Base-by-base conservation (phyloP, 2,329 filamentous ascomycete genomes). In the Bisporella sp. region DNA sequence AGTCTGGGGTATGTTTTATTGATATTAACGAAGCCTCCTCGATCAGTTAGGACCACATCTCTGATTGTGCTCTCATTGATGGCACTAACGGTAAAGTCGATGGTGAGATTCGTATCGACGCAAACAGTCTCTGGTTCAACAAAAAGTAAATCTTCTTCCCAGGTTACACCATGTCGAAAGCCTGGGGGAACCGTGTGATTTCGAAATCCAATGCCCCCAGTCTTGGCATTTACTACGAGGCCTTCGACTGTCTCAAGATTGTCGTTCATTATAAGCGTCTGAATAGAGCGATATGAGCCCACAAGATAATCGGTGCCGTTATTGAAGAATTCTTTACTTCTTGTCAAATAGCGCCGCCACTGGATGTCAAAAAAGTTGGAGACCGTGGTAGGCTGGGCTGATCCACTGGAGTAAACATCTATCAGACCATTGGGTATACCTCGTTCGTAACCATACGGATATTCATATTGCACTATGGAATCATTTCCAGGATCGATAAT, bases 61-160 rank as follows among this genome's bases (percentile, higher is more conserved):
- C 56, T 31, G 5, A 58, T 42, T 5, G 39, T 43, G 2, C 43
- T 50, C 11, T n/a, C 44, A 5, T 31, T 7, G 29, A 49, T 55
- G 5, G 45, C 42, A 5, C 44, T 57, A 1, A 48, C 41, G 3
- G 57, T 54, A 7, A 70, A 74, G 32, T 74, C 70, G 4, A 76
- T 47, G 0, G 71, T 73, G 3, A 71, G 52, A 50, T 73, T 73
- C 2, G 65, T 69, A 46, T 71, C 61, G 5, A 74, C 69, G 51
- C 73, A 76, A 5, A 61, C 57, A 0, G 71, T 69, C 29, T 71
- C 67, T 0, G 73, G 74, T 52, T 74, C 68, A 8, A 76, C 54
- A 54, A 73, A 76, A 0, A 76, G 65, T 5, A 77, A 44, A 48
- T 76, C 72, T 50, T 78, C 74, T 0, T 62, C 61, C 73, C 73